Conservation (phyloP, 495 filamentous ascomycete species). For the Pseudotulostoma volvatum region DNA sequence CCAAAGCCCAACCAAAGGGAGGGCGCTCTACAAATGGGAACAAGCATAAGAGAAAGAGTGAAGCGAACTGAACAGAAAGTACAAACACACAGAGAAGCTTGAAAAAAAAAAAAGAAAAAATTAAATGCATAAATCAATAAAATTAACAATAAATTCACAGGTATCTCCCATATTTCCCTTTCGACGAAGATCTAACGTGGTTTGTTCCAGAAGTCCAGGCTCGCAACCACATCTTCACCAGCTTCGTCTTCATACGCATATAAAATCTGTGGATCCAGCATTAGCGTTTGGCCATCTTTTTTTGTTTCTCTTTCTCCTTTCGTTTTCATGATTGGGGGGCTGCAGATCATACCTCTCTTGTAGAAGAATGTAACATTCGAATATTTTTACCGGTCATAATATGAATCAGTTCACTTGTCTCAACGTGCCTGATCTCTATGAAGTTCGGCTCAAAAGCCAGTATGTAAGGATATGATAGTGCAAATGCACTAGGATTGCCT, state of each 20-base stretch:
- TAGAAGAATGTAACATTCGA: constrained; percentile 90
- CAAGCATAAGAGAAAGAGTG: no score
- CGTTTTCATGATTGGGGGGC: no score
- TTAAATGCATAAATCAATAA: constrained; percentile 14
- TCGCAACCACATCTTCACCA: constrained; percentile 84
- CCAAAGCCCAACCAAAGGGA: no score
- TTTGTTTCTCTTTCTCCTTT: no score
- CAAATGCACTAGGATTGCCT: constrained; percentile 78
- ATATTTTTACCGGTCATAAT: constrained; percentile 93
- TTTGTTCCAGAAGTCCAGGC: constrained; percentile 90
- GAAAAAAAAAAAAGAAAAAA: constrained; percentile 12
- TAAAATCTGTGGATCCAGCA: constrained; percentile 51
- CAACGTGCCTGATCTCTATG: constrained; percentile 88
- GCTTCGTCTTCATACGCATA: constrained; percentile 94
- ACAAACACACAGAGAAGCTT: constrained; percentile 5
- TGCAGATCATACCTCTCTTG: constrained; percentile 75
- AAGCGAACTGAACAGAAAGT: no score
- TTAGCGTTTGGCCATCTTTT: no score
- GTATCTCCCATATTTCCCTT: neutral
- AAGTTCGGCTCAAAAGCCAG: constrained; percentile 98
- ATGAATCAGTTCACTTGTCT: constrained; percentile 76
- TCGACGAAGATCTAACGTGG: constrained; percentile 17
- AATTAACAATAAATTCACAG: constrained; percentile 13
- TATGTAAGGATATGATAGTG: constrained; percentile 87
- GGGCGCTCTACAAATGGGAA: no score